Conservation (phyloP, 73 alveolate species). For the Paraurostyla sp. region DNA sequence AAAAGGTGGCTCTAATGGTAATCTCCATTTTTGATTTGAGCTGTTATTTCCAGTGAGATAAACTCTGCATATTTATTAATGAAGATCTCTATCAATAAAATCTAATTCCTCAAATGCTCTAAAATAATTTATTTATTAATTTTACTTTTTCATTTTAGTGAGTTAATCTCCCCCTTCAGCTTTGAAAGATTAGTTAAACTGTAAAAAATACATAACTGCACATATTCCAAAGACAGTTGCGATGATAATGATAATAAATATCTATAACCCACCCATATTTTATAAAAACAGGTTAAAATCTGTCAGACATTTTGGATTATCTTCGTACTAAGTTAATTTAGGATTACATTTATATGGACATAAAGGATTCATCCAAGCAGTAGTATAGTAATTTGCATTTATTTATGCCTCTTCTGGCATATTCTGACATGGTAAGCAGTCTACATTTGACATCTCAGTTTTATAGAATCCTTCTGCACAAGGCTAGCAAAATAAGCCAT, state of each 20-base stretch:
- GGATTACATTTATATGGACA: conserved; percentile 68
- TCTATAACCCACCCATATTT: conserved; percentile 68
- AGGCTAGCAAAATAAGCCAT: conserved; percentile 54
- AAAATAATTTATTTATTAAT: background rate
- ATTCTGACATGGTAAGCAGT: conserved; percentile 53
- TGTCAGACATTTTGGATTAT: conserved; percentile 59
- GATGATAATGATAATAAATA: conserved; percentile 20
- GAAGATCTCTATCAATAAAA: conserved; percentile 66
- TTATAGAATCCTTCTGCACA: conserved; percentile 65
- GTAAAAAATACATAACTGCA: conserved; percentile 42
- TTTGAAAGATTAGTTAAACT: conserved; percentile 21
- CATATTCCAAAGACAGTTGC: conserved; percentile 56
- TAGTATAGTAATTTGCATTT: conserved; percentile 31
- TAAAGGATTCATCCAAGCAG: conserved; percentile 21
- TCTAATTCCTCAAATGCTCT: conserved; percentile 63
- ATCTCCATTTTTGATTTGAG: conserved; percentile 46
- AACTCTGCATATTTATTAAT: conserved; percentile 56
- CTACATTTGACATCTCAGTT: conserved; percentile 31
- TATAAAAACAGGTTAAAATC: conserved; percentile 57
- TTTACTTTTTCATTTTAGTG: conserved; percentile 24
- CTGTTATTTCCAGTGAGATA: conserved; percentile 66
- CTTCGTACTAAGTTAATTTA: conserved; percentile 10
- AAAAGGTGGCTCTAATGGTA: conserved; percentile 66
- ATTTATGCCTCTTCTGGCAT: conserved; percentile 54
- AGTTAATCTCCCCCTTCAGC: conserved; percentile 1